Evolutionary conservation across 169 alveolate species (phyloP), one percentile per base, ranked within the genome.

Genomic region (Plasmodium coatneyi): DNA sequence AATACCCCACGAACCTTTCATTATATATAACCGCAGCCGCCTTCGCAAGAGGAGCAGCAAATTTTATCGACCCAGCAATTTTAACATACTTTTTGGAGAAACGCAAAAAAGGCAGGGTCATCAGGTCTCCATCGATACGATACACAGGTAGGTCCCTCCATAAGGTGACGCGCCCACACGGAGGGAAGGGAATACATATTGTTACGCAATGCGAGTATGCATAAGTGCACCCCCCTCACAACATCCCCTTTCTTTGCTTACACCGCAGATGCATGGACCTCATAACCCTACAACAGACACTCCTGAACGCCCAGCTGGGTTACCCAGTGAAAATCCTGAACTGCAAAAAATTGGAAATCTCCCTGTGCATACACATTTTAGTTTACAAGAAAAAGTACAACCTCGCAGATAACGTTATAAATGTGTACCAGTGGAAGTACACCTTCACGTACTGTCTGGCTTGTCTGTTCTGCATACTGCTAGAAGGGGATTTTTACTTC

Each of bases 371-470:
- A 25, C 54, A 79, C 10, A 39, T 79, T n/a, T 89, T 89, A 66
- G 41, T 89, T 56, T 89, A 30, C 22, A 89, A 89, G 25, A 89
- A 56, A 41, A 70, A 60, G 30, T 89, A 89, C 16, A 60, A 52
- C 46, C 72, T 79, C 3, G 87, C 87, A 14, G 93, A 76, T 19
- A 87, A 87, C 10, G 54, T 87, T 5, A 87, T 87, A 25, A 87
- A 87, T 25, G 22, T 87, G 5, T 87, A 36, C 30, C 72, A 56
- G 5, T 79, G 52, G 79, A 30, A 87, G 5, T 87, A 87, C 71
- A 87, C 80, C 80, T 87, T 87, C 66, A 87, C 93, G 34, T 87
- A 87, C 30, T 87, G 93, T 46, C 46, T 87, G 46, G 83, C 93
- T 25, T 84, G 80, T 72, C 39, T 84, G 3, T 84, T 84, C 52